phyloP scores from a whole-genome alignment of 2,329 filamentous ascomycete species.

The Sclerotinia minor region DNA sequence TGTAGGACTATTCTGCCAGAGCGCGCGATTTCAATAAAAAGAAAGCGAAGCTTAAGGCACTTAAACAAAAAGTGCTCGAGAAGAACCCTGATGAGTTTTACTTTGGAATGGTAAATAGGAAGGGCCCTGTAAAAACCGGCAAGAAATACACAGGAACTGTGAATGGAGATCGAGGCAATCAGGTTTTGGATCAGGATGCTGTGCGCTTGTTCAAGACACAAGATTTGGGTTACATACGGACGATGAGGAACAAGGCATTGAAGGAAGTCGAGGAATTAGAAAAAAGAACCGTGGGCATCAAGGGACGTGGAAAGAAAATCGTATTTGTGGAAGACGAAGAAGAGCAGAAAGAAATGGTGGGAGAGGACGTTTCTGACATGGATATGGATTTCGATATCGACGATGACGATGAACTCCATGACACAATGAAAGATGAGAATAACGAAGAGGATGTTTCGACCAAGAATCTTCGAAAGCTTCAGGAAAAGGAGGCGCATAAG shows the following conservation, averaged over 20 bases:
- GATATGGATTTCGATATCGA: constrained; percentile 37
- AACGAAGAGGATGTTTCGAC: constrained; percentile 33
- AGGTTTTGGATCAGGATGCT: constrained; percentile 55
- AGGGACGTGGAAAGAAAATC: constrained; percentile 41
- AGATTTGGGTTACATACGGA: constrained; percentile 64
- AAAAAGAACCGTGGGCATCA: constrained; percentile 50
- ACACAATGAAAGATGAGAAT: constrained; percentile 27
- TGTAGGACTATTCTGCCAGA: constrained; percentile 63
- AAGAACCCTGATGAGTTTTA: constrained; percentile 75
- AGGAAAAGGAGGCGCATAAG: constrained; percentile 50
- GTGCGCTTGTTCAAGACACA: constrained; percentile 68
- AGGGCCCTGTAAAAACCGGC: constrained; percentile 54
- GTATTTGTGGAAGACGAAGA: constrained; percentile 42
- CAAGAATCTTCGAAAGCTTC: constrained; percentile 45
- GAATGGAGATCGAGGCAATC: constrained; percentile 58
- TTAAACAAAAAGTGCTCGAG: constrained; percentile 62
- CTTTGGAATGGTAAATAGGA: constrained; percentile 66
- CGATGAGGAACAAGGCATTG: constrained; percentile 58
- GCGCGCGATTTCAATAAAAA: constrained; percentile 67
- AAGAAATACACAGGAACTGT: constrained; percentile 57
- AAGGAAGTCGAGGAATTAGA: constrained; percentile 60
- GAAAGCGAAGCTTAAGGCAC: constrained; percentile 58
- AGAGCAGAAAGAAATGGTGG: constrained; percentile 32
- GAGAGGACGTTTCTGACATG: constrained; percentile 37
- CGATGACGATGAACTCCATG: constrained; percentile 23